A percentile compares a stretch with the other conserved stretches of the same genome.
Evolutionary conservation across 805 yeast genomes (phyloP).

Genomic region (Torulaspora franciscae): DNA sequence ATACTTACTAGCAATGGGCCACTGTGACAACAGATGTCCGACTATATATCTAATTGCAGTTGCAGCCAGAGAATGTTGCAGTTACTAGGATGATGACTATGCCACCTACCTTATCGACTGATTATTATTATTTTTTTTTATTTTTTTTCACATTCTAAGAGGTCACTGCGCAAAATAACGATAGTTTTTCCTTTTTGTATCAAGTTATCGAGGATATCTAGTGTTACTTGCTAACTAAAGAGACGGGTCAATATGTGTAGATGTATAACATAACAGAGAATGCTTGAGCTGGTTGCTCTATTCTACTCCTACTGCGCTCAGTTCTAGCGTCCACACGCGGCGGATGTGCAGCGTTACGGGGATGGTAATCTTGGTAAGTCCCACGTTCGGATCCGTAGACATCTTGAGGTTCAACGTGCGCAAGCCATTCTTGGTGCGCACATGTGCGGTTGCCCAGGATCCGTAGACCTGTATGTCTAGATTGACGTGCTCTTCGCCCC

Average conservation of each 20-base stretch:
- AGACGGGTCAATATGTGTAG: not conserved
- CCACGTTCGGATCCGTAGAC: constrained; percentile 8
- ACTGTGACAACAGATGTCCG: not conserved
- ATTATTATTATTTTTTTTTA: constrained; percentile 2
- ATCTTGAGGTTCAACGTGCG: constrained; percentile 9
- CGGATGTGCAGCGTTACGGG: constrained; percentile 74
- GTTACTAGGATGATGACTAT: not conserved
- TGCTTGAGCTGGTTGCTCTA: constrained; percentile 3
- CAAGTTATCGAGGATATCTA: not conserved
- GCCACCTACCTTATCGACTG: not conserved
- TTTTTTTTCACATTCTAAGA: constrained; percentile 1
- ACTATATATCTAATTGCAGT: not conserved
- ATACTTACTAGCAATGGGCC: no score
- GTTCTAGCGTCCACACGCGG: constrained; percentile 94
- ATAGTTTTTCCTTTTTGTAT: constrained; percentile 2
- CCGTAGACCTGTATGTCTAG: constrained; percentile 36
- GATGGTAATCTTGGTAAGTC: constrained; percentile 27
- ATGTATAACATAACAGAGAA: no score
- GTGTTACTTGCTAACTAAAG: not conserved
- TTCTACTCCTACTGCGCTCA: constrained; percentile 80
- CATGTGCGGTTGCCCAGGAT: constrained; percentile 12
- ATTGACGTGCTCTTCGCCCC: constrained; percentile 65
- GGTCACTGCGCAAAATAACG: constrained; percentile 1
- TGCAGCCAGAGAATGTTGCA: not conserved
- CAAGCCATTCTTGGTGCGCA: not conserved